Evolutionary conservation across 192 early-diverging fungal genomes (phyloP), one percentile per base, ranked within the genome.

Genomic region (Glomus cerebriforme): DNA sequence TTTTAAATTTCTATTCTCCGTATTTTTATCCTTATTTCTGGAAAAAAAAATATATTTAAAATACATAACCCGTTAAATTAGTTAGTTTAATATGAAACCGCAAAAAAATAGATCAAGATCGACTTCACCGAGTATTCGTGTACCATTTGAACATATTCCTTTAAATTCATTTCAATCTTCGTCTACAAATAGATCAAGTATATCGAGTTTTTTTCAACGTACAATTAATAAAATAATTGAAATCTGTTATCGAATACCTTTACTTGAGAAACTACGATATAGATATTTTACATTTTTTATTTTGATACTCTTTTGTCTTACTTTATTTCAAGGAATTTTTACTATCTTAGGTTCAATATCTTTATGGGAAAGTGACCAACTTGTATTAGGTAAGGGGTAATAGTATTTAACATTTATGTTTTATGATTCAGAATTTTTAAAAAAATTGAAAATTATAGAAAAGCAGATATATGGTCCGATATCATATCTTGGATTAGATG

Each of bases 401-500:
- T 19, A 49, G 5, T 54, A 15, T 49, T 49, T 49, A 49, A 17
- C 3, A 4, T 15, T 2, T 49, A 19, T 49, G 3, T 4, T 13
- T 3, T 39, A 7, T 2, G 37, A 39, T 39, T 5, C n/a, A n/a
- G n/a, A n/a, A n/a, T n/a, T n/a, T n/a, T n/a, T n/a, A n/a, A n/a
- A n/a, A n/a, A n/a, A n/a, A n/a, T n/a, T 54, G 2, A 54, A 54
- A 54, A 15, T 54, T 54, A 22, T 54, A 54, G 47, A 54, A 22
- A 54, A 54, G 13, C 47, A 72, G 35, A 27, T 0, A 31, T 72
- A 47, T 29, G 39, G 54, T 3, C 54, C 72, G 19, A n/a, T 73
- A 54, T 7, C 49, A 59, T 90, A 90, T 45, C 68, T 83, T 12
- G 85, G 80, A 22, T 70, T 90, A 26, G 78, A 69, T 22, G 27